A percentile compares a stretch with the other conserved stretches of the same genome.
Evolutionary conservation across 441 rosid genomes (phyloP).

Genomic region (Gossypium gossypioides): DNA sequence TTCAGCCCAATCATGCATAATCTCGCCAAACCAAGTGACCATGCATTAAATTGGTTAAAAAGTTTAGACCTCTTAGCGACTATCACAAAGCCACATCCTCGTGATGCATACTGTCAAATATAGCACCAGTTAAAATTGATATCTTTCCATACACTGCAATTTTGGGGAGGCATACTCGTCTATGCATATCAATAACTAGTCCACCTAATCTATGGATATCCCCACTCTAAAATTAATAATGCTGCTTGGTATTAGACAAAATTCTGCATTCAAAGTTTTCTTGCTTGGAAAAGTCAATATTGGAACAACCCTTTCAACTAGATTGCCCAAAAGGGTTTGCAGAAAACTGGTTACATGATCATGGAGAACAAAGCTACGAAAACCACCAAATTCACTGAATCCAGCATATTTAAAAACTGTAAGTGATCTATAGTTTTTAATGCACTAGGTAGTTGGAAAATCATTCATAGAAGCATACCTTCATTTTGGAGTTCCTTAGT

Average conservation of each 20-base stretch:
- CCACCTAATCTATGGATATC: neutral
- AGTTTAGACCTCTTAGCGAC: neutral
- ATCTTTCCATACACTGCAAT: neutral
- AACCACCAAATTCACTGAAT: neutral
- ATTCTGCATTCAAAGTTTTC: neutral
- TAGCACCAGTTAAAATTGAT: neutral
- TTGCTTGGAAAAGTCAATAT: neutral
- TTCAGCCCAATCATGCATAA: neutral
- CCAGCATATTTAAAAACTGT: neutral
- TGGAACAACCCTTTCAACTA: neutral
- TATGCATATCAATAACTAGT: neutral
- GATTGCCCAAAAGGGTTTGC: neutral
- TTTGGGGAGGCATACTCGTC: neutral
- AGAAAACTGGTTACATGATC: neutral
- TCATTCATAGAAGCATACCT: conserved; percentile 23
- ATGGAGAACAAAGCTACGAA: neutral
- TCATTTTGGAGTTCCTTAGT: conserved; percentile 24
- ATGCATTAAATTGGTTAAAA: neutral
- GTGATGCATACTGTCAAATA: neutral
- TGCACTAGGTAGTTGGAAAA: neutral
- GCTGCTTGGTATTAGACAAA: neutral
- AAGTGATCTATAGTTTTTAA: neutral
- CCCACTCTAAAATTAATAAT: neutral
- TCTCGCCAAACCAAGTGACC: neutral
- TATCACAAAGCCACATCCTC: neutral